Percentiles rank a stretch among this genome's conserved stretches.
Evolutionary conservation across 2,329 filamentous ascomycete species (phyloP).

Genomic region (Talaromyces sp.): DNA sequence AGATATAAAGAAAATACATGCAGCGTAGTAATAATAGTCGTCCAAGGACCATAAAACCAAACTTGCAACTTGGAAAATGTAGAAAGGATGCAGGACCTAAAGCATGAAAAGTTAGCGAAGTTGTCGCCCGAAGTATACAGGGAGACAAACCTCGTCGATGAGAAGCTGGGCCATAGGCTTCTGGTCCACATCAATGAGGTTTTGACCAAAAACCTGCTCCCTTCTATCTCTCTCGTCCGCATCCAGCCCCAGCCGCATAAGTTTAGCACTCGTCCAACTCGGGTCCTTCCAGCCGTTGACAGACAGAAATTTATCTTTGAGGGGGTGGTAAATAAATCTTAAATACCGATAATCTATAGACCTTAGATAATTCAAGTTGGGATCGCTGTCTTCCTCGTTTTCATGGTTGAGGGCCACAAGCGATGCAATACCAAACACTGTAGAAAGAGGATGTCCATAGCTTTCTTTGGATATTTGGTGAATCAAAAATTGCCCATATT

Average conservation of each 20-base stretch:
- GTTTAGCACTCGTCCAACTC: conserved; percentile 72
- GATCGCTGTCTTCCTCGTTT: conserved; percentile 67
- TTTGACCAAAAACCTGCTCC: conserved; percentile 81
- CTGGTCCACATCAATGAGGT: conserved; percentile 88
- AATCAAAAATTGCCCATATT: conserved; percentile 90
- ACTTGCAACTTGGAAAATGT: conserved; percentile 95
- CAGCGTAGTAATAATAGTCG: conserved; percentile 95
- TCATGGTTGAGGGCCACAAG: conserved; percentile 58
- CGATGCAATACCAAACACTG: conserved; percentile 51
- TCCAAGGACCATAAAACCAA: conserved; percentile 91
- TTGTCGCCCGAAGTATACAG: not conserved
- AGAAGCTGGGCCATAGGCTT: conserved; percentile 79
- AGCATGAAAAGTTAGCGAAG: conserved; percentile 10
- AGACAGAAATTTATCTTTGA: conserved; percentile 82
- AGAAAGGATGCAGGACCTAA: conserved; percentile 91
- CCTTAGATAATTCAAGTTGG: conserved; percentile 68
- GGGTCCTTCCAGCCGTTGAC: conserved; percentile 94
- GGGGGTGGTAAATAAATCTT: conserved; percentile 83
- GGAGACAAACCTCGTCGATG: conserved; percentile 68
- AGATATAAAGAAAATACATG: conserved; percentile 92
- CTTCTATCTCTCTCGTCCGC: conserved; percentile 81
- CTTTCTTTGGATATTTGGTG: conserved; percentile 59
- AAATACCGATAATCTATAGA: conserved; percentile 91
- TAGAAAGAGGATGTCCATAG: conserved; percentile 61
- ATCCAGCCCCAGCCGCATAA: conserved; percentile 74